Evolutionary conservation across 352 stramenopile species (phyloP).

Genomic region (Aphanomyces stellatus): DNA sequence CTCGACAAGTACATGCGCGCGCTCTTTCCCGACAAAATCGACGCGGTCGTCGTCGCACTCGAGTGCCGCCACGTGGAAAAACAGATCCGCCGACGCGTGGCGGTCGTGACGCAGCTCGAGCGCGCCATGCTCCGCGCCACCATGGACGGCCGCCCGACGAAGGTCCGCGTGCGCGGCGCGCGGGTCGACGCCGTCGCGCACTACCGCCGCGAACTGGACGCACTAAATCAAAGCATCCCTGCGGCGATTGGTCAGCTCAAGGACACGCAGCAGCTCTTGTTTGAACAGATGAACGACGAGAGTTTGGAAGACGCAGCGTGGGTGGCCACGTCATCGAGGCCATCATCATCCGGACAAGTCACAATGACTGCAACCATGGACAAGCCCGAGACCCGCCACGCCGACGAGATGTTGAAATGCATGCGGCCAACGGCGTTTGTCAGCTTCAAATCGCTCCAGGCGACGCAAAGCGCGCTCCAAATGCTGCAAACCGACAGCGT

Average conservation of each 20-base stretch:
- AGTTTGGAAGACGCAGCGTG: slow-evolving; percentile 21
- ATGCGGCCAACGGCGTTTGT: slow-evolving; percentile 72
- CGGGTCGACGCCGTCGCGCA: slow-evolving; percentile 58
- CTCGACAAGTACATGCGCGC: slow-evolving; percentile 66
- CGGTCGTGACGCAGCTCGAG: slow-evolving; percentile 61
- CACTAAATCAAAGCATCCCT: slow-evolving; percentile 42
- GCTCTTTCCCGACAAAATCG: slow-evolving; percentile 59
- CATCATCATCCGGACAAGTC: too few species aligned
- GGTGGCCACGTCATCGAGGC: slow-evolving; percentile 11
- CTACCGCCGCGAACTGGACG: slow-evolving; percentile 53
- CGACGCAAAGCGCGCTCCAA: slow-evolving; percentile 63
- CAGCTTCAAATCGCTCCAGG: slow-evolving; percentile 68
- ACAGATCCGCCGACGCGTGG: slow-evolving; percentile 52
- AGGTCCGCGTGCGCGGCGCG: slow-evolving; percentile 24
- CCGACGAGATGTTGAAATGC: slow-evolving; percentile 36
- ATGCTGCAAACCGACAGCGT: slow-evolving; percentile 65
- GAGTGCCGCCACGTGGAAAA: slow-evolving; percentile 70
- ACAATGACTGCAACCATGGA: slow-evolving; percentile 25
- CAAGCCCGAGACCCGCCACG: slow-evolving; percentile 24
- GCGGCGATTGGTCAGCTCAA: slow-evolving; percentile 42
- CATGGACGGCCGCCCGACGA: slow-evolving; percentile 40
- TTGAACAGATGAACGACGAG: slow-evolving; percentile 25
- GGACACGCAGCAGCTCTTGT: slow-evolving; percentile 1
- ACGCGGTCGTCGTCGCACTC: slow-evolving; percentile 64
- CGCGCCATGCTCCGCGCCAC: slow-evolving; percentile 50